Conservation (phyloP, 2,329 filamentous ascomycete species). For the Lachnellula hyalina region DNA sequence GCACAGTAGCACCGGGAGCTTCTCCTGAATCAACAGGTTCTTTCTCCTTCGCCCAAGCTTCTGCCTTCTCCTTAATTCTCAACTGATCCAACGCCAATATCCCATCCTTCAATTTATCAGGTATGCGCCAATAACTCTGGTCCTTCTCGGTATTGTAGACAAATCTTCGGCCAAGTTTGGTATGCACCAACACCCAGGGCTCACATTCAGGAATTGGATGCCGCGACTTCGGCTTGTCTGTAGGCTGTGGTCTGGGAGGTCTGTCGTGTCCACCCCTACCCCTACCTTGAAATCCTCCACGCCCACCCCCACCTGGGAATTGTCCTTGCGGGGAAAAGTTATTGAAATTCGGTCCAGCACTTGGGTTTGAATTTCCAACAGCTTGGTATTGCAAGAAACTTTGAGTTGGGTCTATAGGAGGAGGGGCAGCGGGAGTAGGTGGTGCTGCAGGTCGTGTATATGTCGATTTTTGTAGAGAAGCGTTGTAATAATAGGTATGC, state of each 20-base stretch:
- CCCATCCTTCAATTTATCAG: slow-evolving; percentile 75
- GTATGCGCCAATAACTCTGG: slow-evolving; percentile 92
- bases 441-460: slow-evolving; percentile 66
- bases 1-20: slow-evolving; percentile 24
- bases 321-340: slow-evolving; percentile 17
- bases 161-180: slow-evolving; percentile 82
- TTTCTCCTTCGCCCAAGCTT: slow-evolving; percentile 23
- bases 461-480: slow-evolving; percentile 76
- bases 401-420: slow-evolving; percentile 30
- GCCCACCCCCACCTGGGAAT: slow-evolving; percentile 17
- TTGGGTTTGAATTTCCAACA: slow-evolving; percentile 35
- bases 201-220: slow-evolving; percentile 73
- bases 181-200: slow-evolving; percentile 90
- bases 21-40: slow-evolving; percentile 24
- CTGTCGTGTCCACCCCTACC: slow-evolving; percentile 52
- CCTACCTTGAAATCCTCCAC: slow-evolving; percentile 41
- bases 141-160: slow-evolving; percentile 84
- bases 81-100: slow-evolving; percentile 70
- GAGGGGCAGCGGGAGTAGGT: slow-evolving; percentile 18
- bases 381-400: slow-evolving; percentile 41
- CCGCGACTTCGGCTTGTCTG: slow-evolving; percentile 77
- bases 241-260: slow-evolving; percentile 52
- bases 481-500: slow-evolving; percentile 85
- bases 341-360: slow-evolving; percentile 32
- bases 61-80: slow-evolving; percentile 55